Evolutionary conservation across 2,329 filamentous ascomycete species (phyloP), one percentile per base, ranked within the genome.

Genomic region (Neonectria coccinea): DNA sequence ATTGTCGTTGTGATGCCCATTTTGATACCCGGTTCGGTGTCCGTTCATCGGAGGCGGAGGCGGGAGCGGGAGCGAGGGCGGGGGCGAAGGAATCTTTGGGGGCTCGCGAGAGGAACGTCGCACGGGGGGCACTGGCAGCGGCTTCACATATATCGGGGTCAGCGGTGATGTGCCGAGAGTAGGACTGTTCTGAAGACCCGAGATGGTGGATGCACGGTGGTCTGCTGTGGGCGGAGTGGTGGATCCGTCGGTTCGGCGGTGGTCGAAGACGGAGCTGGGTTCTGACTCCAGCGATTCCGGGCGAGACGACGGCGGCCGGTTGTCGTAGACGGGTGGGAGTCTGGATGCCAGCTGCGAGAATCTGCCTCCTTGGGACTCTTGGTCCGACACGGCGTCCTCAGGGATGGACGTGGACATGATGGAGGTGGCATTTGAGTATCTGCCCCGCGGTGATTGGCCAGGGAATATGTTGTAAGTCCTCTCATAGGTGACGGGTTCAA

Each of bases 361-460:
- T n/a, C 64, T 64, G 12, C 61, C 45, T 10, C 58, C 65, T 22
- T 62, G 58, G 45, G 64, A 71, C 5, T 59, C 60, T 55, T 66
- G 62, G 41, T 71, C 67, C 16, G 70, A 65, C 18, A 72, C 72
- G 4, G 64, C 67, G 56, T 75, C 69, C 63, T 75, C 73, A 2
- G 73, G 73, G 44, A 75, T 75, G 11, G 73, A 70, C 8, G 71
- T 64, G 12, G 73, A 74, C 56, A 74, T 50, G 31, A 72, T 71
- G 11, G 70, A 71, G 10, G 64, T 71, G 18, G 67, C 41, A 16
- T 50, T 71, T 31, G 73, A 69, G 50, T 73, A 71, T 51, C 70
- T 68, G 29, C 63, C 54, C 20, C 72, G 68, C 3, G 67, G 59
- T 7, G 59, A 56, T 51, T 59, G 69, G 22, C 65, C 62, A 12